Evolutionary conservation across 169 alveolate genomes (phyloP), one percentile per base, ranked within the genome.

Genomic region (Perkinsus olseni): DNA sequence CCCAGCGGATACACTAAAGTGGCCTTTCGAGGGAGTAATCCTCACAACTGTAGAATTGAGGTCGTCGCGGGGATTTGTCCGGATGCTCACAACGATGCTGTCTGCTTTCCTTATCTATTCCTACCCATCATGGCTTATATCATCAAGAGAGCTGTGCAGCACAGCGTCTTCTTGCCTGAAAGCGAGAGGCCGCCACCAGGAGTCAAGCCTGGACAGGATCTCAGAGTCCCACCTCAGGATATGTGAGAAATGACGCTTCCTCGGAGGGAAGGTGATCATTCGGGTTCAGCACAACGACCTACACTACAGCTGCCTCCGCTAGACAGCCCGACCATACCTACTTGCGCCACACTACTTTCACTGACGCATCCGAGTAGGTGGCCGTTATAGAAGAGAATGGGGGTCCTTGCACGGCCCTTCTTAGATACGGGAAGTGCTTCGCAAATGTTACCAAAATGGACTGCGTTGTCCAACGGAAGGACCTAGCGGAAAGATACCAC

Each of bases 41-140:
- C n/a, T n/a, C n/a, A n/a, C n/a, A n/a, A n/a, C n/a, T n/a, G n/a
- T n/a, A n/a, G n/a, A n/a, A n/a, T n/a, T n/a, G n/a, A n/a, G n/a
- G n/a, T n/a, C n/a, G n/a, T n/a, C n/a, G n/a, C n/a, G n/a, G n/a
- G n/a, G n/a, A n/a, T n/a, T n/a, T n/a, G n/a, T n/a, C n/a, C n/a
- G n/a, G n/a, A n/a, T n/a, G n/a, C n/a, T n/a, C n/a, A n/a, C n/a
- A n/a, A n/a, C n/a, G n/a, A n/a, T n/a, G n/a, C n/a, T n/a, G n/a
- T n/a, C n/a, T n/a, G n/a, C n/a, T n/a, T n/a, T n/a, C n/a, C n/a
- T n/a, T n/a, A n/a, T n/a, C n/a, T n/a, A n/a, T n/a, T n/a, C n/a
- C n/a, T n/a, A n/a, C n/a, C n/a, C n/a, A n/a, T n/a, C 82, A 62
- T 62, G 82, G 82, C 82, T 62, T 62, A 62, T 62, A 62, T 62